Conservation (phyloP, 2,329 filamentous ascomycete genomes). For the Samsoniella hepiali region DNA sequence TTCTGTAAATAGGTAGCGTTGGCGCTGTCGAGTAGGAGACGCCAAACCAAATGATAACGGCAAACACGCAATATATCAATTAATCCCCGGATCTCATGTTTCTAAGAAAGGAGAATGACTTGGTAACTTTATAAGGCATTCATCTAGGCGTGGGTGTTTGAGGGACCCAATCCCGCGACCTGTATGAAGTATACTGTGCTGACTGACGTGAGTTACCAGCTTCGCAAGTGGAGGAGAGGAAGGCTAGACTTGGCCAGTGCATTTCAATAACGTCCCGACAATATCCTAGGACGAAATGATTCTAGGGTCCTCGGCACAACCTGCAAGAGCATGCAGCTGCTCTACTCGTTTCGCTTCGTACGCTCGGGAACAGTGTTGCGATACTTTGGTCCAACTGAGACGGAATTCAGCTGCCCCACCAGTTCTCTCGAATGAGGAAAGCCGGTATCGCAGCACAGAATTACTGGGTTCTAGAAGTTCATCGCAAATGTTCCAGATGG, state of each 20-base stretch:
- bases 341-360: background rate
- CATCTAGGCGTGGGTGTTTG: no score
- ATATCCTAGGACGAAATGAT: background rate
- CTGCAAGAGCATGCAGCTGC: background rate
- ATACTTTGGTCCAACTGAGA: background rate
- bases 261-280: background rate
- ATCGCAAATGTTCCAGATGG: background rate
- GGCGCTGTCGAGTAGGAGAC: background rate
- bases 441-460: background rate
- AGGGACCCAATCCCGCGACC: background rate
- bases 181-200: background rate
- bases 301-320: background rate
- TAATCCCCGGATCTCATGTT: no score
- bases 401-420: background rate
- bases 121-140: no score
- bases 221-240: background rate
- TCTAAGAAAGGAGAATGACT: no score
- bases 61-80: no score
- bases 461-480: background rate
- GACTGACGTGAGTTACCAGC: background rate
- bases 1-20: background rate
- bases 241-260: background rate
- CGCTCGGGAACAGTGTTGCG: background rate
- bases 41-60: no score
- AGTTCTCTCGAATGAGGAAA: background rate